Percentiles rank a stretch among this genome's conserved stretches.
Evolutionary conservation across 306 rosid species (phyloP).

Genomic region (Quercus rubra): DNA sequence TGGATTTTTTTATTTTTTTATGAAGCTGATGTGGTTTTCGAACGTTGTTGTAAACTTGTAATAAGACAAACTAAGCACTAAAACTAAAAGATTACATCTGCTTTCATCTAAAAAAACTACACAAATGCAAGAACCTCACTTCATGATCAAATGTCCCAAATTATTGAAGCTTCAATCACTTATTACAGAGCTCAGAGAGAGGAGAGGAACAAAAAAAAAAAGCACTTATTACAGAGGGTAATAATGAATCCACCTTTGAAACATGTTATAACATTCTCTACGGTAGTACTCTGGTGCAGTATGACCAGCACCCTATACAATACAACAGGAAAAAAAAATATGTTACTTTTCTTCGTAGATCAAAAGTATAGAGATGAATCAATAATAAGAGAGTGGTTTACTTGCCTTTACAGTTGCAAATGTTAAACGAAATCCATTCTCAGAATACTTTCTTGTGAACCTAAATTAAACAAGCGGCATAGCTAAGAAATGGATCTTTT

Average conservation of each 20-base stretch:
- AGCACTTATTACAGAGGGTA: neutral
- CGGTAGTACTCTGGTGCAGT: constrained; percentile 16
- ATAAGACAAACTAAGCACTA: too few relatives aligned
- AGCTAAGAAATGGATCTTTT: neutral
- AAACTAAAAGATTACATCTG: too few relatives aligned
- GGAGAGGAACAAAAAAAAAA: too few relatives aligned
- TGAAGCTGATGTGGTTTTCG: too few relatives aligned
- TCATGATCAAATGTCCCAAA: too few relatives aligned
- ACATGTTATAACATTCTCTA: constrained; percentile 15
- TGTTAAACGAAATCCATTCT: neutral
- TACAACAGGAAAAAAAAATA: neutral
- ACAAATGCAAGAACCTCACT: too few relatives aligned
- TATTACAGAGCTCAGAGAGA: too few relatives aligned
- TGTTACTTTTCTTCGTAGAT: neutral
- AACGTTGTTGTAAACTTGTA: too few relatives aligned
- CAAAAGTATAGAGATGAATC: neutral
- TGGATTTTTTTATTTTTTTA: too few relatives aligned
- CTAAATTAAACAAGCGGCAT: neutral
- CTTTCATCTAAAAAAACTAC: too few relatives aligned
- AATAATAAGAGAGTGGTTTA: neutral
- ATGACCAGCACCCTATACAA: constrained; percentile 16
- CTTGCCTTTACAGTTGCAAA: constrained; percentile 16
- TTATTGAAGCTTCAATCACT: too few relatives aligned
- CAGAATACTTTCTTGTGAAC: constrained; percentile 8
- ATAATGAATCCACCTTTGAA: constrained; percentile 11